Base-by-base conservation (phyloP, 805 yeast species). In the Candida yuanshanica region DNA sequence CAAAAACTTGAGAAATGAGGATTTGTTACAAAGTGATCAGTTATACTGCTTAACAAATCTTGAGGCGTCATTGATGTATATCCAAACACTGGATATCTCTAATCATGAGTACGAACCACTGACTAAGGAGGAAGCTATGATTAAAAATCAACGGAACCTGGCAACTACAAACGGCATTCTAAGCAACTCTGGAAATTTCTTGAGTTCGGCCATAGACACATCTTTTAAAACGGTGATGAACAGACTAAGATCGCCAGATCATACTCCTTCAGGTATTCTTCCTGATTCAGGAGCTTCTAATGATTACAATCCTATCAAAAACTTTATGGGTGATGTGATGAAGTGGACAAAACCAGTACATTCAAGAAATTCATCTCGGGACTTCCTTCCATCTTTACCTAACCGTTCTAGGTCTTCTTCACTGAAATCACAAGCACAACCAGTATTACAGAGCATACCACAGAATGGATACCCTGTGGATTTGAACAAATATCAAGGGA, bases 1-100 rank as follows among this genome's bases (percentile, higher is more conserved):
- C 20, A 50, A 48, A 23, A 41, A 53, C 7, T 55, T 56, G 43
- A 50, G 58, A 33, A 53, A 52, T 20, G 33, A 39, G 4, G 23
- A 34, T 1, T 40, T 37, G 7, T 43, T 56, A 13, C 34, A 33
- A 13, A 49, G 46, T 10, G 50, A 55, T n/a, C 42, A 49, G 3
- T 34, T 50, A 1, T 56, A 52, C 37, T 50, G 55, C 20, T 38
- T 56, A 13, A 56, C 59, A 4, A 56, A 56, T 38, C 31, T 50
- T 11, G 60, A 56, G 36, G 60, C 60, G 10, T 45, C 59, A 10
- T 42, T 56, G 33, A 42, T 47, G 24, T 56, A 44, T 22, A 41
- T 46, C 1, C 44, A 46, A 20, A 25, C 45, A 2, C 36, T 52
- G 11, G 43, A 49, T 4, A 33, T 50, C 6, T 42, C 42, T 10